phyloP scores from a whole-genome alignment of 78 protist species.

The Protostelium mycophagum region DNA sequence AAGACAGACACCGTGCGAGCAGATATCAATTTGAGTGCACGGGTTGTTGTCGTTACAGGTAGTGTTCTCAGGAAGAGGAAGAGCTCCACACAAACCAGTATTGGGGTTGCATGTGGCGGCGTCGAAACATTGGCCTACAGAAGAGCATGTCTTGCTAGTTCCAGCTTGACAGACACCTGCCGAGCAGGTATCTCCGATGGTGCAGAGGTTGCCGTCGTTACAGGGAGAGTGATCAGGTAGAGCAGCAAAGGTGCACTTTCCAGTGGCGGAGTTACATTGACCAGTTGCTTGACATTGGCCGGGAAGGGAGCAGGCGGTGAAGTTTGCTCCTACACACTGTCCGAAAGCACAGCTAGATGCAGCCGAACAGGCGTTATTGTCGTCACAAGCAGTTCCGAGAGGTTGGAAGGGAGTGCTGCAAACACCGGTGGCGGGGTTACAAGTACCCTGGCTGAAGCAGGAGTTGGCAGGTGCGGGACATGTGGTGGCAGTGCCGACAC shows the following conservation, averaged over 20 bases:
- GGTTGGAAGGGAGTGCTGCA: not conserved
- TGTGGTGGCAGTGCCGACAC: not conserved
- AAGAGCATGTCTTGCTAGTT: not conserved
- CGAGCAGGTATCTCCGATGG: not conserved
- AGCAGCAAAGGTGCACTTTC: not conserved
- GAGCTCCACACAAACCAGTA: not conserved
- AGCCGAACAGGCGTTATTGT: not conserved
- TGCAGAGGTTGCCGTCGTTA: constrained; percentile 14
- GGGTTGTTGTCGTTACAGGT: not conserved
- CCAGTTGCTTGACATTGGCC: not conserved
- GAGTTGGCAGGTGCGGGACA: not conserved
- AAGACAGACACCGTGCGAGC: not conserved
- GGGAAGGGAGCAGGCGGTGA: not conserved
- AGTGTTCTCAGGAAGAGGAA: not conserved
- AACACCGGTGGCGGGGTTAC: not conserved
- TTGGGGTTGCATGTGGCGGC: not conserved
- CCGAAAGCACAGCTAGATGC: not conserved
- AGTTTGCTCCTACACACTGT: not conserved
- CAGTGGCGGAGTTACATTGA: not conserved
- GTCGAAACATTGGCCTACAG: not conserved
- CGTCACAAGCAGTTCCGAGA: not conserved
- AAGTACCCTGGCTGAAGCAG: not conserved
- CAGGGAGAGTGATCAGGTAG: not conserved
- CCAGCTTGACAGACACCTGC: not conserved
- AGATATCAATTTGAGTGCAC: not conserved